Conservation (phyloP, 164 flowering plant genomes). For the Piper betle region DNA sequence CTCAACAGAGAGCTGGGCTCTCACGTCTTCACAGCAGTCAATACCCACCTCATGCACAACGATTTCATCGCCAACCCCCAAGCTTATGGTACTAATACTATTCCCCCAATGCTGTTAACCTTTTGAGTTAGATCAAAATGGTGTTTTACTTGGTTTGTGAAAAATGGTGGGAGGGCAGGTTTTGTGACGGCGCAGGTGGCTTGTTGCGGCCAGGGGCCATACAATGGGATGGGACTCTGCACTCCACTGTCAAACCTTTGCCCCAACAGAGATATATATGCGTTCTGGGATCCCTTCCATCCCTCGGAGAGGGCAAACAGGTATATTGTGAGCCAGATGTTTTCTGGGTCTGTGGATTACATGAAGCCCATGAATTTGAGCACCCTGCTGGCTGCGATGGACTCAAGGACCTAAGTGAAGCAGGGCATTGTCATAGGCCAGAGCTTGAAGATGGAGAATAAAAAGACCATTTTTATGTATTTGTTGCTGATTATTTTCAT, state of each 20-base stretch:
- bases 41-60: constrained; percentile 27
- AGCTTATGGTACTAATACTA: constrained; percentile 33
- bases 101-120: background rate
- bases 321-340: constrained; percentile 34
- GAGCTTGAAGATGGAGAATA: background rate
- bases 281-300: constrained; percentile 70
- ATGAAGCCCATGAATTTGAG: constrained; percentile 81
- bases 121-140: no score
- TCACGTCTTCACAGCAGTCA: constrained; percentile 34
- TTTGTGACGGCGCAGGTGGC: constrained; percentile 55
- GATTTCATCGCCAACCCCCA: constrained; percentile 47
- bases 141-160: no score
- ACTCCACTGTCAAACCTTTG: constrained; percentile 33
- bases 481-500: no score
- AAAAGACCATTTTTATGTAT: no score
- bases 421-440: background rate
- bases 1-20: constrained; percentile 45
- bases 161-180: no score
- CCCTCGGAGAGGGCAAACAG: constrained; percentile 59
- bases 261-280: no score
- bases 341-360: constrained; percentile 29
- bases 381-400: constrained; percentile 53
- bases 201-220: constrained; percentile 87
- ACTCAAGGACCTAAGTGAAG: constrained; percentile 27
- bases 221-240: constrained; percentile 66